phyloP scores from a whole-genome alignment of 164 flowering plant genomes.

The Nelumbo lutea region DNA sequence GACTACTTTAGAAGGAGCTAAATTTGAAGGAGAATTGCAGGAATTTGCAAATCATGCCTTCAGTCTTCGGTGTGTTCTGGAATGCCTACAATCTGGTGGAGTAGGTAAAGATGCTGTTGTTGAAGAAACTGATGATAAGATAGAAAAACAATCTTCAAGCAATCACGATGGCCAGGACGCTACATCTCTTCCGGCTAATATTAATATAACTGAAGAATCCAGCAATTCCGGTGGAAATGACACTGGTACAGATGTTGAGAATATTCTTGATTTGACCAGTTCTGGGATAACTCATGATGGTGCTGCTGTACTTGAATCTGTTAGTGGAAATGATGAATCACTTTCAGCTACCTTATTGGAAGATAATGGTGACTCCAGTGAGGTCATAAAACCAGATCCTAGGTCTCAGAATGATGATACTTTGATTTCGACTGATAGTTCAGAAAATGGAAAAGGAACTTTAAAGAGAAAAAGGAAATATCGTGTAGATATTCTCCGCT shows the following conservation, averaged over 20 bases:
- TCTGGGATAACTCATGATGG: slow-evolving; percentile 20
- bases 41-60: slow-evolving; percentile 98
- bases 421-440: slow-evolving; percentile 27
- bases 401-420: slow-evolving; percentile 36
- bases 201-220: slow-evolving; percentile 18
- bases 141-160: slow-evolving; percentile 18
- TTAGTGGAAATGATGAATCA: slow-evolving; percentile 21
- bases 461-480: slow-evolving; percentile 48
- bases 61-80: slow-evolving; percentile 80
- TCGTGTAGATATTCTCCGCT: slow-evolving; percentile 88
- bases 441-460: slow-evolving; percentile 30
- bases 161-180: slow-evolving; percentile 20
- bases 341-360: slow-evolving; percentile 20
- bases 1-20: slow-evolving; percentile 78
- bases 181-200: slow-evolving; percentile 26
- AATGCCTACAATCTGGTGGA: slow-evolving; percentile 89
- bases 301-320: slow-evolving; percentile 25
- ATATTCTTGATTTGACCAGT: slow-evolving; percentile 9
- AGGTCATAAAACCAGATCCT: slow-evolving; percentile 23
- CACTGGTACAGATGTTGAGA: slow-evolving; percentile 14
- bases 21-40: slow-evolving; percentile 97
- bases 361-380: slow-evolving; percentile 20
- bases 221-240: slow-evolving; percentile 19
- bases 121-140: slow-evolving; percentile 30
- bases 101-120: slow-evolving; percentile 32